These are phyloP conservation scores for Globisporangium nunn DNA, from an alignment of 352 stramenopile genomes.

Conservation along the genomic window DNA sequence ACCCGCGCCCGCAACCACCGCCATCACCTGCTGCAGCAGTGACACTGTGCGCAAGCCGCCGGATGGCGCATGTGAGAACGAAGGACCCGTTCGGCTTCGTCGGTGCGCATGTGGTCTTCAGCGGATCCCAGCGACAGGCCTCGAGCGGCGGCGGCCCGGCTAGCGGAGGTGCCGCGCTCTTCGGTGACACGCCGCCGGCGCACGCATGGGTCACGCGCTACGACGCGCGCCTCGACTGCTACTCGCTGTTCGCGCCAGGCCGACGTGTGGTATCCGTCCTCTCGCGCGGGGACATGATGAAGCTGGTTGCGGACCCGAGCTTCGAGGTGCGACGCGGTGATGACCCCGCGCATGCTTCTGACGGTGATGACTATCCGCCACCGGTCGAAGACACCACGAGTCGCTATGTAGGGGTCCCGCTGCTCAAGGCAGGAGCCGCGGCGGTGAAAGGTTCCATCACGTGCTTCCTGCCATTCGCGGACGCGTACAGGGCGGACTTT, in stretches of 20 bases:
- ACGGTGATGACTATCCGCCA: constrained; percentile 37
- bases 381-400: constrained; percentile 42
- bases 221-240: constrained; percentile 48
- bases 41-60: no score
- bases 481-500: constrained; percentile 46
- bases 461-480: constrained; percentile 56
- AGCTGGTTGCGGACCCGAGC: constrained; percentile 46
- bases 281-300: constrained; percentile 50
- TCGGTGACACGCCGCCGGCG: constrained; percentile 15
- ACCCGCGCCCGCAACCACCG: no score
- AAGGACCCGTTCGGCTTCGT: constrained; percentile 60
- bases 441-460: constrained; percentile 26
- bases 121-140: constrained; percentile 1
- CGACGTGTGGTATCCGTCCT: constrained; percentile 19
- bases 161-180: not conserved
- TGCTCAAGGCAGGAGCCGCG: constrained; percentile 8
- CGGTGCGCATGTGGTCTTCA: constrained; percentile 41
- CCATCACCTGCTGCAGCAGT: no score
- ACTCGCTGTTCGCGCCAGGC: constrained; percentile 56
- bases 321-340: constrained; percentile 43
- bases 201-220: constrained; percentile 73
- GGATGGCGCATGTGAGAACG: constrained; percentile 26
- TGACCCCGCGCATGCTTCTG: constrained; percentile 14
- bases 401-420: constrained; percentile 41
- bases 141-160: not conserved